Base-by-base conservation (phyloP, 768 basidiomycete species). In the Psilocybe subaeruginosa region DNA sequence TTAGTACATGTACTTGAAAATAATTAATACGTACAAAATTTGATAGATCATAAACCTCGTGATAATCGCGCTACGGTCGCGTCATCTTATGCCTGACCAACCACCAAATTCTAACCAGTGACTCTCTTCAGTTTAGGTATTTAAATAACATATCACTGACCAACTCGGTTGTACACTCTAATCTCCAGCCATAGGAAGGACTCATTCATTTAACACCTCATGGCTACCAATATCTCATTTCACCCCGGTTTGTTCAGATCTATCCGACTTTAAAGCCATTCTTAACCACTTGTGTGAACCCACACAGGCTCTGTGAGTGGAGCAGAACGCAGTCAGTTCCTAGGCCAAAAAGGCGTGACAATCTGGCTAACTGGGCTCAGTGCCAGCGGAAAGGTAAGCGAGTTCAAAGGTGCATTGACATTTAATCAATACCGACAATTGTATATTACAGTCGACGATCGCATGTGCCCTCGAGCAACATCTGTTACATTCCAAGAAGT, bases 301-400 rank as follows among this genome's bases (percentile, higher is more conserved):
- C n/a, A 53, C n/a, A 53, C 54, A 93, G 92, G 95, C 52, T 89
- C 92, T 51, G 89, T 97, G 43, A 80, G 78, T 41, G 72, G 79
- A 16, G 68, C 78, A 37, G 94, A 97, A 77, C 90, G 97, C 60
- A 74, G 79, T 17, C 68, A 79, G 27, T 74, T 92, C 12, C 80
- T 95, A 16, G 77, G 82, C 17, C 97, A 99, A 73, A 89, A 84
- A 64, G 97, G 97, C 19, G 84, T 90, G 4, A 99, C 97, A 0
- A 85, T 99, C 72, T 99, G 97, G 97, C 77, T 99, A 61, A 99
- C 97, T 6, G 97, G 97, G 5, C 85, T 99, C 16, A 95, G 93
- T 69, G 96, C 92, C 6, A 95, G 92, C 71, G 96, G 96, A 54
- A 98, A 97, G 86, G 95, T 93, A 45, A 56, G 78, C 55, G 29